These are phyloP conservation scores for Azolla pinnata DNA, from an alignment of 75 land plant species.

Conservation along the genomic window DNA sequence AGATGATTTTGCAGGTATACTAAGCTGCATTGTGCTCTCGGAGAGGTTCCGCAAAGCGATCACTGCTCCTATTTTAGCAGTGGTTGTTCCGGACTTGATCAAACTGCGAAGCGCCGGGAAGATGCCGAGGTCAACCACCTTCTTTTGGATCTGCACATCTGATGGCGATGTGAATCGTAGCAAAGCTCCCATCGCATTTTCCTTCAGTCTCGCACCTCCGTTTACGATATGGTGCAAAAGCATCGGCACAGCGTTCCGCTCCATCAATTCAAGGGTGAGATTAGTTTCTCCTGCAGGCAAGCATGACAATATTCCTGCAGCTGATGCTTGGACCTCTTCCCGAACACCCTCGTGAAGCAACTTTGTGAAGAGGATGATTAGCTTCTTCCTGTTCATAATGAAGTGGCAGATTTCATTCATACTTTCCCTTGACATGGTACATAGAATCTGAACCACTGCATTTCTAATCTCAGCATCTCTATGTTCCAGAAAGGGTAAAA, in stretches of 20 bases:
- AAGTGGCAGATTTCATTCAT: conserved; percentile 20
- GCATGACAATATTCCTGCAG: conserved; percentile 34
- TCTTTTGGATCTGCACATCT: conserved; percentile 27
- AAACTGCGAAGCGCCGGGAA: conserved; percentile 32
- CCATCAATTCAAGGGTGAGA: conserved; percentile 24
- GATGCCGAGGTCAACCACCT: conserved; percentile 23
- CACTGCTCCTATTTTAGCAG: conserved; percentile 38
- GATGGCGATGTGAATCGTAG: conserved; percentile 30
- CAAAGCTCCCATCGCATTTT: conserved; percentile 42
- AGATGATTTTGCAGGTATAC: conserved; percentile 9
- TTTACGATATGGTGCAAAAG: conserved; percentile 20
- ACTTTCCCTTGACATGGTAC: conserved; percentile 26
- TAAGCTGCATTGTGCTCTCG: conserved; percentile 19
- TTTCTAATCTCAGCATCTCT: conserved; percentile 25
- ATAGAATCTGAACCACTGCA: conserved; percentile 27
- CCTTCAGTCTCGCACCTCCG: conserved; percentile 29
- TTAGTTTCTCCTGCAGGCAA: conserved; percentile 28
- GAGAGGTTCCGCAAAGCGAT: conserved; percentile 34
- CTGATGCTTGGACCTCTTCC: conserved; percentile 27
- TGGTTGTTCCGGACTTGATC: conserved; percentile 25
- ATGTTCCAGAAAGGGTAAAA: conserved; percentile 31
- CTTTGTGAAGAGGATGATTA: conserved; percentile 18
- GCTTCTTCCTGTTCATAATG: conserved; percentile 16
- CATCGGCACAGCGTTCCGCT: conserved; percentile 26
- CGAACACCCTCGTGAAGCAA: conserved; percentile 25